Evolutionary conservation across 148 eudicot species (phyloP), one percentile per base, ranked within the genome.

Genomic region (Dysphania ambrosioides): DNA sequence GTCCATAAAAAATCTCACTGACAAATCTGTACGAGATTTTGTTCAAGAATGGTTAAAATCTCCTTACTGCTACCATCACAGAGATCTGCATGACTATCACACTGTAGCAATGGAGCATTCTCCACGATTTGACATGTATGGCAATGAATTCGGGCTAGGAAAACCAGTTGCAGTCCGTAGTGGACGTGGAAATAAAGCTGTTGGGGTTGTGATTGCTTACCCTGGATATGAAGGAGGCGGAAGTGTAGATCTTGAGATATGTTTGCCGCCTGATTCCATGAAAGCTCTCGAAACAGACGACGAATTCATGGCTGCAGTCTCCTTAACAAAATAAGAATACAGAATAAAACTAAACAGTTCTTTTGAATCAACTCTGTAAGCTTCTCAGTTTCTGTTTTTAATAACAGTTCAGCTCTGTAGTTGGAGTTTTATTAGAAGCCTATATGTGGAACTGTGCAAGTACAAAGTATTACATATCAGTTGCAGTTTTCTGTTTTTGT

Each of bases 141-240:
- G 53, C 53, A 47, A 47, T 47, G 53, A 47, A 47, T 47, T 47
- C 21, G 53, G 53, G 3, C 19, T 47, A 47, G 53, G 53, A 3
- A 47, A 47, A 47, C 19, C 53, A 19, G 53, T 47, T 47, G 53
- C 53, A 47, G 53, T 47, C 53, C 53, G 53, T 12, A 11, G 3
- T 47, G 53, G 53, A 47, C 53, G 18, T 12, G 53, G 18, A 15
- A 47, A 47, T 47, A 47, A 47, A 47, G 53, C 53, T 15, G 15
- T 47, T 11, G 53, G 53, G 53, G 53, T 47, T 15, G 53, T 47
- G 53, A 47, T 47, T 47, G 53, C 53, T 47, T 47, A 13, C 15
- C 53, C 53, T 47, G 53, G 53, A 47, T 47, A 47, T 47, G 53
- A 47, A 47, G 53, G 53, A 11, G 72, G 66, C 32, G 53, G 53